These are phyloP conservation scores for Termitomyces sp. DNA, from an alignment of 768 basidiomycete genomes.

Conservation along the genomic window DNA sequence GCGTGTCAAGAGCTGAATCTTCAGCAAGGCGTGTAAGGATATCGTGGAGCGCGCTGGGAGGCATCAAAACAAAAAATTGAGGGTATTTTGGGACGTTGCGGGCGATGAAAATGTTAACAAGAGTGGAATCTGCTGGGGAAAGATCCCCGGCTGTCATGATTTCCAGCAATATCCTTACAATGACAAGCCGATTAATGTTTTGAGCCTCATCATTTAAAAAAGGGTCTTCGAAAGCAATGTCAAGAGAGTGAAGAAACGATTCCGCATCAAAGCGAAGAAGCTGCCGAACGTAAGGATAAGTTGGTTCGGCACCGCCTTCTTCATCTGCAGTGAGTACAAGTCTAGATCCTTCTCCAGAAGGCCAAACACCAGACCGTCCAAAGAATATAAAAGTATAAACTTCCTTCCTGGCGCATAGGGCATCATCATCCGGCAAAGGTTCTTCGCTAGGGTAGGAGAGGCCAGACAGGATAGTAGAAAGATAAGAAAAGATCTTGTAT, in stretches of 20 bases:
- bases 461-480: constrained; percentile 78
- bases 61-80: constrained; percentile 65
- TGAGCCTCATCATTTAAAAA: constrained; percentile 79
- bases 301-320: constrained; percentile 72
- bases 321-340: constrained; percentile 75
- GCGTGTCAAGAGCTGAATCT: constrained; percentile 71
- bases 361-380: constrained; percentile 78
- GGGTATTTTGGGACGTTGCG: constrained; percentile 97
- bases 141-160: constrained; percentile 57
- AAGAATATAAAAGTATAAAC: constrained; percentile 85
- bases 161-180: constrained; percentile 83
- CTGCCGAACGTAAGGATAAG: constrained; percentile 86
- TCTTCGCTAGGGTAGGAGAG: constrained; percentile 85
- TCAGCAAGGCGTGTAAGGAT: constrained; percentile 77
- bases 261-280: constrained; percentile 90
- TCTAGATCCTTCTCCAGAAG: constrained; percentile 63
- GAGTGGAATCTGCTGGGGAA: constrained; percentile 62
- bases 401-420: constrained; percentile 61
- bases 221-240: constrained; percentile 91
- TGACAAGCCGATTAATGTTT: constrained; percentile 69
- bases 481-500: constrained; percentile 89
- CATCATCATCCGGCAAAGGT: constrained; percentile 61
- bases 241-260: constrained; percentile 88
- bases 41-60: constrained; percentile 63
- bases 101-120: constrained; percentile 94